These are phyloP conservation scores for Plenodomus lindquistii DNA, from an alignment of 2,329 filamentous ascomycete genomes.

Conservation along the genomic window DNA sequence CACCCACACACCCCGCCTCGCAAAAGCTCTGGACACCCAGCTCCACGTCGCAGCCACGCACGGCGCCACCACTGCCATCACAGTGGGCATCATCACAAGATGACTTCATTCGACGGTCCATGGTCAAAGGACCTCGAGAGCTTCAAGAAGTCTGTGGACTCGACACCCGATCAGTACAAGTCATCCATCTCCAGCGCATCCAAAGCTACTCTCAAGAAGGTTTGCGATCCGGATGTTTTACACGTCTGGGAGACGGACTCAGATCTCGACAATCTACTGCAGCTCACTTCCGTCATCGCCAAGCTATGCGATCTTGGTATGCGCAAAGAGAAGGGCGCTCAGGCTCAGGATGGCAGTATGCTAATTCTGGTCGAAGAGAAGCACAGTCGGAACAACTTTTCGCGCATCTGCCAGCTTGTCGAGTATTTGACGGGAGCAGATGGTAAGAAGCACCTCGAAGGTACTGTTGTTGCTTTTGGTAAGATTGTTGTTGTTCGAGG, in stretches of 20 bases:
- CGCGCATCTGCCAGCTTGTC: constrained; percentile 32
- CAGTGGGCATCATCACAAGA: constrained; percentile 2
- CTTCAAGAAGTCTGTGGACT: constrained; percentile 28
- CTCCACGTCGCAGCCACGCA: background rate
- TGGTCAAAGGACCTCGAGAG: constrained; percentile 28
- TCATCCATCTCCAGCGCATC: constrained; percentile 25
- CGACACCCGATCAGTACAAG: constrained; percentile 31
- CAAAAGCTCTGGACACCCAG: background rate
- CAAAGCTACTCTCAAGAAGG: constrained; percentile 18
- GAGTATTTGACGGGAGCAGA: constrained; percentile 24
- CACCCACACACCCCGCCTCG: background rate
- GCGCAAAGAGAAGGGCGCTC: constrained; percentile 13
- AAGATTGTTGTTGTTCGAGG: constrained; percentile 36
- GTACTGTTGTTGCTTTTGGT: constrained; percentile 25
- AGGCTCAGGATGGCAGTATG: constrained; percentile 25
- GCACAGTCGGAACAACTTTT: constrained; percentile 20
- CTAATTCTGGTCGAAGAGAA: constrained; percentile 34
- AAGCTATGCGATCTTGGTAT: constrained; percentile 31
- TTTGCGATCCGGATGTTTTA: constrained; percentile 27
- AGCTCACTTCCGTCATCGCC: constrained; percentile 35
- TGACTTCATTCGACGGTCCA: constrained; percentile 29
- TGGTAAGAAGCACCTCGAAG: constrained; percentile 31
- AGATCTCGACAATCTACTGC: constrained; percentile 37
- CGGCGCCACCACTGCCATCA: background rate
- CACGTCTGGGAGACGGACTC: constrained; percentile 42